phyloP scores from a whole-genome alignment of 1,284 basidiomycete species.

The Kwoniella shivajii region DNA sequence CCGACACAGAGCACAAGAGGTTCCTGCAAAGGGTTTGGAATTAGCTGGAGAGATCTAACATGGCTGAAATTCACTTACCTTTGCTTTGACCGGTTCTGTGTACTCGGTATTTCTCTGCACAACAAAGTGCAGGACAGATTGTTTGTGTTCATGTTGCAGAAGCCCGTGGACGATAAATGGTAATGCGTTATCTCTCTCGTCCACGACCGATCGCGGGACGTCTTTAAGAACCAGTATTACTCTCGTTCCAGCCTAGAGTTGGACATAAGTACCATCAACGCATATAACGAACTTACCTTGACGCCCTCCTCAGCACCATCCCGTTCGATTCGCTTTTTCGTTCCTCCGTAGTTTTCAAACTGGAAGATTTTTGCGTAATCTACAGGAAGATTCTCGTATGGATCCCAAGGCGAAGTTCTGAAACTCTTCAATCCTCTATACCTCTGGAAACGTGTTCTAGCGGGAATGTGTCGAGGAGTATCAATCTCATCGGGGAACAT shows the following conservation, averaged over 20 bases:
- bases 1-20: conserved; percentile 86
- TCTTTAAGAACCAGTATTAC: conserved; percentile 73
- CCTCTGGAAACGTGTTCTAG: conserved; percentile 83
- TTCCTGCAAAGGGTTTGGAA: conserved; percentile 61
- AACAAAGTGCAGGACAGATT: conserved; percentile 88
- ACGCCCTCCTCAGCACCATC: conserved; percentile 68
- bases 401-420: conserved; percentile 95
- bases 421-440: conserved; percentile 91
- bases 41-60: background rate
- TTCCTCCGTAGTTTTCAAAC: conserved; percentile 91
- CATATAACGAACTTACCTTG: conserved; percentile 60
- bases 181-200: conserved; percentile 54
- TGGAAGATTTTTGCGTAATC: conserved; percentile 97
- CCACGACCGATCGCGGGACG: conserved; percentile 62
- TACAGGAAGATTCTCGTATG: conserved; percentile 90
- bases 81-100: conserved; percentile 81
- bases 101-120: conserved; percentile 96
- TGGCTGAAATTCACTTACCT: conserved; percentile 60
- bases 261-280: conserved; percentile 2
- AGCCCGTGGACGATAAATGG: conserved; percentile 81
- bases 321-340: conserved; percentile 72
- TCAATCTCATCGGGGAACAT: conserved; percentile 98
- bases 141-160: conserved; percentile 94
- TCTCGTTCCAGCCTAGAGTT: conserved; percentile 69
- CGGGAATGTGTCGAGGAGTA: conserved; percentile 85